Evolutionary conservation across 1,284 basidiomycete genomes (phyloP), one percentile per base, ranked within the genome.

Genomic region (Ceratobasidium sp.): DNA sequence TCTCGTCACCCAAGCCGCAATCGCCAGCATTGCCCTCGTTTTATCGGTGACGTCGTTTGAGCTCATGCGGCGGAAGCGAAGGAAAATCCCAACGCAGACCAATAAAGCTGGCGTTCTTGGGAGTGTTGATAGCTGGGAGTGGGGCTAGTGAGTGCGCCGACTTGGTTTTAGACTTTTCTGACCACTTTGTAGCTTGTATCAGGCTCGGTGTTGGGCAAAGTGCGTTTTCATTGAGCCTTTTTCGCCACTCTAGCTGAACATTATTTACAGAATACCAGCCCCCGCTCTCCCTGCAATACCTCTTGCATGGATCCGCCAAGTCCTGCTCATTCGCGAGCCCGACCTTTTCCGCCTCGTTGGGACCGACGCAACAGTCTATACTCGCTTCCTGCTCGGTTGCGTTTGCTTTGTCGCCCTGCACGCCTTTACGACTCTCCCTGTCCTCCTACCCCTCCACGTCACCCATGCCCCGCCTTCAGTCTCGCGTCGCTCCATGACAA

Each of bases 391-490:
- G 12, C 88, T 92, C 70, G 94, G 91, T 52, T 93, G 90, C 82
- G 92, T 92, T 79, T 94, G 88, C 86, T 96, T 91, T 83, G 85
- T 89, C 10, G 83, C 93, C 6, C 83, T 92, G 18, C 94, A 96
- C 68, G 88, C 89, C 2, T 83, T 91, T 78, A 94, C 94, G 64
- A 94, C 93, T 1, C 90, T 95, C 60, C 92, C 90, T 8, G 89
- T 95, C 80, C 86, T 96, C 41, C 90, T 96, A 70, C 90, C 93
- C 73, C 93, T 98, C 77, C 95, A 98, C 83, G 87, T 96, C 82
- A 85, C 89, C 79, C 96, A 95, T 85, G 92, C 94, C 5, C 90
- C 91, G 18, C 81, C 82, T 0, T 84, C 86, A 2, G 85, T 91
- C 54, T 88, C 90, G 18, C 83, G 86, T 0, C 91, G 90, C 78